phyloP scores from a whole-genome alignment of 2,329 filamentous ascomycete genomes.

The Cercospora sesami region DNA sequence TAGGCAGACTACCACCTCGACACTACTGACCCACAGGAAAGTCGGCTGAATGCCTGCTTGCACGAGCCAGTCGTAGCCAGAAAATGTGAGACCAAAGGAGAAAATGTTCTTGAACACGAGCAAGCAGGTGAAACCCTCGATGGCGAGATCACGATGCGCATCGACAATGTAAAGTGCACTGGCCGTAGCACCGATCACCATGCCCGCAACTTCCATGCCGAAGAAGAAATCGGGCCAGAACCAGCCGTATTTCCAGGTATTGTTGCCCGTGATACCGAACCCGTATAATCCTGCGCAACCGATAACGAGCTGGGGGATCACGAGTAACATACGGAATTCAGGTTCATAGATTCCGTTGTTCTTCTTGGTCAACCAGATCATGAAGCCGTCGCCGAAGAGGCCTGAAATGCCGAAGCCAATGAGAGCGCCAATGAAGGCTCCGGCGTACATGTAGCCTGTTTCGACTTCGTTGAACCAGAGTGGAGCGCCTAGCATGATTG shows the following conservation, averaged over 20 bases:
- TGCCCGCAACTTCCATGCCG: slow-evolving; percentile 77
- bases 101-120: slow-evolving; percentile 96
- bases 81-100: slow-evolving; percentile 80
- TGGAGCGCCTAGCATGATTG: slow-evolving; percentile 76
- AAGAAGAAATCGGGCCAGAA: slow-evolving; percentile 79
- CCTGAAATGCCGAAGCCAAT: slow-evolving; percentile 76
- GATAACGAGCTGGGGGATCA: slow-evolving; percentile 77
- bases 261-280: slow-evolving; percentile 71
- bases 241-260: slow-evolving; percentile 66
- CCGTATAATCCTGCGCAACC: slow-evolving; percentile 79
- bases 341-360: slow-evolving; percentile 88
- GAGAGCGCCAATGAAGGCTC: slow-evolving; percentile 80
- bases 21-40: slow-evolving; percentile 71
- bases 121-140: slow-evolving; percentile 86
- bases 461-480: slow-evolving; percentile 78
- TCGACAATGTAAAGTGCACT: slow-evolving; percentile 88
- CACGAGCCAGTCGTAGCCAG: slow-evolving; percentile 80
- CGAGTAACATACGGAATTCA: slow-evolving; percentile 81
- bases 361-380: slow-evolving; percentile 66
- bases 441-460: slow-evolving; percentile 84
- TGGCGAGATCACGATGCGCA: slow-evolving; percentile 80
- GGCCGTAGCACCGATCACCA: slow-evolving; percentile 88
- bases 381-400: slow-evolving; percentile 69
- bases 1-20: slow-evolving; percentile 76
- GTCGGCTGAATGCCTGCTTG: slow-evolving; percentile 59